A percentile compares a stretch with the other conserved stretches of the same genome.
Evolutionary conservation across 2,329 filamentous ascomycete species (phyloP).

Genomic region (Periconia digitata): DNA sequence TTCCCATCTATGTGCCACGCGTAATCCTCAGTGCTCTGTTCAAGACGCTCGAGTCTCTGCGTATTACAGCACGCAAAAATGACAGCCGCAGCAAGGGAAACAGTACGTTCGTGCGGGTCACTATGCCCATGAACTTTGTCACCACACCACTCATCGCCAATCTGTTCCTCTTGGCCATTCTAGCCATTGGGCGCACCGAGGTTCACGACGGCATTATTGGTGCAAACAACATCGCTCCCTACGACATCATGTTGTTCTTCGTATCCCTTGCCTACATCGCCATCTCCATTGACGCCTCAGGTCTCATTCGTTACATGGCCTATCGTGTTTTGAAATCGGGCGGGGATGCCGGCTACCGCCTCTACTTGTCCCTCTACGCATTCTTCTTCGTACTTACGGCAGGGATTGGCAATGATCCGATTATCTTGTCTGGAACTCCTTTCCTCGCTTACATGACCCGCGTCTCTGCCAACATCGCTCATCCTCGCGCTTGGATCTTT

Average conservation of each 20-base stretch:
- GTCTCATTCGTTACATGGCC: conserved; percentile 69
- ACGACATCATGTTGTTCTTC: conserved; percentile 77
- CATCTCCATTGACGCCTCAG: conserved; percentile 75
- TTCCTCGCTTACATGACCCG: conserved; percentile 78
- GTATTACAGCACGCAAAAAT: conserved; percentile 55
- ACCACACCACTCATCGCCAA: conserved; percentile 72
- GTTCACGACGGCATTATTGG: conserved; percentile 70
- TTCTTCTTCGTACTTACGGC: conserved; percentile 71
- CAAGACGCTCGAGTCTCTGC: conserved; percentile 47
- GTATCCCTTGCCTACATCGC: conserved; percentile 74
- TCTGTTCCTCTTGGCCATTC: conserved; percentile 69
- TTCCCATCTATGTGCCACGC: conserved; percentile 64
- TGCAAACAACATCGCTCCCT: conserved; percentile 65
- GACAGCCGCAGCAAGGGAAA: conserved; percentile 13
- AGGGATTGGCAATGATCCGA: conserved; percentile 75
- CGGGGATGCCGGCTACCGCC: conserved; percentile 64
- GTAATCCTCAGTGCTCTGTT: conserved; percentile 50
- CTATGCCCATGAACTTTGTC: conserved; percentile 69
- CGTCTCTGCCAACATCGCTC: conserved; percentile 70
- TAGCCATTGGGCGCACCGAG: conserved; percentile 67
- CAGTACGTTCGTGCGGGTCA: conserved; percentile 52
- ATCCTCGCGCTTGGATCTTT: conserved; percentile 73
- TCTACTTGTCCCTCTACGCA: conserved; percentile 72
- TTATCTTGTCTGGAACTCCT: conserved; percentile 72
- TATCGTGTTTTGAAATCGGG: conserved; percentile 70